Evolutionary conservation across 257 asterid species (phyloP), one percentile per base, ranked within the genome.

Genomic region (Mitragyna speciosa): DNA sequence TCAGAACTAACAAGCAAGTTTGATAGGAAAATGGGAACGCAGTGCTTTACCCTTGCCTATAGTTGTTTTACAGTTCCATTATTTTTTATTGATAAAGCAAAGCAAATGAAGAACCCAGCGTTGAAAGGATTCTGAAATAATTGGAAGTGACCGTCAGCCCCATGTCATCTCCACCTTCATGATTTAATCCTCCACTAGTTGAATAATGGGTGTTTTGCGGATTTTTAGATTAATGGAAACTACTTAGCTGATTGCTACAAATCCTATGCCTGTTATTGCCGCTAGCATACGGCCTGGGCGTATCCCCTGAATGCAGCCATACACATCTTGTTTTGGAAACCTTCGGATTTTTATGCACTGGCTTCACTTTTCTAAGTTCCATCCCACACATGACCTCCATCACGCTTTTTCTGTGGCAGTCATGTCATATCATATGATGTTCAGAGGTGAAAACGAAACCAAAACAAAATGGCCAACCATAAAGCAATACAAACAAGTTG

Each of bases 401-500:
- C 12, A 15, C 0, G 15, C 72, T 70, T 54, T 47, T 61, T 43
- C 51, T 24, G 73, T 22, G 59, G 6, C 64, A 45, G n/a, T 61
- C 36, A 51, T 64, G 12, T 17, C 54, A 43, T 71, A 56, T 28
- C 72, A 41, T 63, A 59, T 28, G 72, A 70, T 54, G 75, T 56
- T 9, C 61, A 70, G 28, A 56, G 59, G n/a, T 78, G 70, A 47
- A 73, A 43, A 8, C 41, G 30, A 24, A 24, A n/a, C 36, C 43
- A 24, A 59, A 76, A 43, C 45, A 61, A 15, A 76, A 39, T 76
- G 79, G 79, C 71, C 79, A 61, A 61, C 79, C 7, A n/a, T 8
- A 67, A 15, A 54, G 11, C 75, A 73, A 48, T 12, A 33, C 70
- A 73, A 0, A 3, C 19, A 48, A 48, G 52, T 48, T 16, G 5